phyloP scores from a whole-genome alignment of 2,329 filamentous ascomycete genomes.

The Aspergillus ibericus region DNA sequence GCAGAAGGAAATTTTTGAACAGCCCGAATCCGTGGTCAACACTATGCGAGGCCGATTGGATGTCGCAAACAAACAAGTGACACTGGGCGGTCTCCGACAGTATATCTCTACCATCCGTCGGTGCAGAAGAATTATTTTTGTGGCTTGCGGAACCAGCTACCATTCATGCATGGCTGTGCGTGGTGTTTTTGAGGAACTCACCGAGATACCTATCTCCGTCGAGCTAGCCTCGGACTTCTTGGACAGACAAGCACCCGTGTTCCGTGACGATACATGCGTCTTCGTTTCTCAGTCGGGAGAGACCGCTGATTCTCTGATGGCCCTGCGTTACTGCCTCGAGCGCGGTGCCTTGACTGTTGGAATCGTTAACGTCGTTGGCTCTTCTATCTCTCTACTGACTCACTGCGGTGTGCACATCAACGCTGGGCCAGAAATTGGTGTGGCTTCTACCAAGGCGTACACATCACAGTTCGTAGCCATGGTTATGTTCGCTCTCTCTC shows the following conservation, averaged over 20 bases:
- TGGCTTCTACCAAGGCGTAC: constrained; percentile 98
- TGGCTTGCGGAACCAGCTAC: constrained; percentile 96
- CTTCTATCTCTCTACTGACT: constrained; percentile 96
- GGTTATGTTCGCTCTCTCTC: constrained; percentile 98
- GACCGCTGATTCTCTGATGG: constrained; percentile 96
- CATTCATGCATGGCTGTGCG: constrained; percentile 99
- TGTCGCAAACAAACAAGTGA: constrained; percentile 88
- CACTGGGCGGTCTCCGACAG: constrained; percentile 89
- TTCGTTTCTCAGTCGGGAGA: constrained; percentile 99
- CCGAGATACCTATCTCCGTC: constrained; percentile 95
- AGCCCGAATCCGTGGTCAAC: constrained; percentile 98
- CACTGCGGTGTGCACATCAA: constrained; percentile 99
- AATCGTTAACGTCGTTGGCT: constrained; percentile 98
- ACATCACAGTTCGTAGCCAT: constrained; percentile 99
- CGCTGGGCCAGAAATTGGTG: constrained; percentile 96
- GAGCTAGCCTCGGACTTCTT: constrained; percentile 98
- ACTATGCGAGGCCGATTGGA: constrained; percentile 99
- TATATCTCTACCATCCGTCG: constrained; percentile 96
- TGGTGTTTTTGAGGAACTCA: constrained; percentile 95
- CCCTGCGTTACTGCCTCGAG: constrained; percentile 95
- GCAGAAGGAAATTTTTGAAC: constrained; percentile 99
- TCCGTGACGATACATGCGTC: constrained; percentile 98
- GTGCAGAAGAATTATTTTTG: constrained; percentile 97
- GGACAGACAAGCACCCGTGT: constrained; percentile 92
- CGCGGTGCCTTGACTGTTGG: constrained; percentile 95